These are phyloP conservation scores for Bremia lactucae DNA, from an alignment of 352 stramenopile genomes.

Conservation along the genomic window DNA sequence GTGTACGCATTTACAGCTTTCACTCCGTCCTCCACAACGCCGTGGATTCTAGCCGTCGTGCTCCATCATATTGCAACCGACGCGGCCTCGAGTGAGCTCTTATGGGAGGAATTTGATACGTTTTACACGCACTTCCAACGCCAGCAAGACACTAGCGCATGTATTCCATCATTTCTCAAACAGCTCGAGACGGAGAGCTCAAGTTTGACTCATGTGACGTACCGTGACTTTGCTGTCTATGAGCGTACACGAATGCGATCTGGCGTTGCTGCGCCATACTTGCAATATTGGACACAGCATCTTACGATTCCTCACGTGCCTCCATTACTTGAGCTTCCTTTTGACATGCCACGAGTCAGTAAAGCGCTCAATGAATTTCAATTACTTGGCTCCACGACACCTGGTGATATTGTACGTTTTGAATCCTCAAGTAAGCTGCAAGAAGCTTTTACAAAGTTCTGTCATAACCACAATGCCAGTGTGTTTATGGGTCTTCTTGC, in stretches of 20 bases:
- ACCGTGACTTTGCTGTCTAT: conserved; percentile 41
- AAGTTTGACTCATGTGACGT: conserved; percentile 13
- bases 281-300: conserved; percentile 41
- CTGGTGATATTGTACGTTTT: conserved; percentile 27
- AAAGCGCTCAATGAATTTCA: not conserved
- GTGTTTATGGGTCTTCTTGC: conserved; percentile 40
- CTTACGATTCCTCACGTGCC: conserved; percentile 12
- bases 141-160: not conserved
- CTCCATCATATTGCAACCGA: conserved; percentile 52
- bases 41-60: conserved; percentile 30
- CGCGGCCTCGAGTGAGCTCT: conserved; percentile 29
- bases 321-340: conserved; percentile 30
- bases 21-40: not conserved
- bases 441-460: conserved; percentile 21
- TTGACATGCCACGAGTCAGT: conserved; percentile 13
- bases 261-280: conserved; percentile 18
- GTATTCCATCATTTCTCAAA: not conserved
- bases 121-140: conserved; percentile 14
- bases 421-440: conserved; percentile 17
- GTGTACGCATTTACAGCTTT: conserved; percentile 17
- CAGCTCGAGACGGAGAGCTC: conserved; percentile 4
- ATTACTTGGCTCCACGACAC: not conserved
- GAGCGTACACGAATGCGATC: conserved; percentile 28
- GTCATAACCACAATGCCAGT: conserved; percentile 24
- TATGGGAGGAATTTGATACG: conserved; percentile 31